Percentiles rank a stretch among this genome's conserved stretches.
Evolutionary conservation across 495 filamentous ascomycete species (phyloP).

Genomic region (Penicillium tannophilum): DNA sequence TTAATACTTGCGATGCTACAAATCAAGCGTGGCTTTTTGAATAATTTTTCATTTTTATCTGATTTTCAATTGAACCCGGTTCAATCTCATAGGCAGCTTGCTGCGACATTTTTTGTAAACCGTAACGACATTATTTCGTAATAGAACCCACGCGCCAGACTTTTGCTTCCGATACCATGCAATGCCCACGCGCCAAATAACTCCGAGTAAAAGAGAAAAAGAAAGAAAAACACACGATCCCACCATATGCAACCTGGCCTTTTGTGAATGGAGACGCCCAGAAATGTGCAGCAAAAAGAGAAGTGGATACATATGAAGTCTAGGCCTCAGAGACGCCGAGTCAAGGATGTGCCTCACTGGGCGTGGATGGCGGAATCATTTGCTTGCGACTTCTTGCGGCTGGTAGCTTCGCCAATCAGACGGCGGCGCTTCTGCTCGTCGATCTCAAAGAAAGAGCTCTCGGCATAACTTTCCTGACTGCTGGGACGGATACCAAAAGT

Average conservation of each 20-base stretch:
- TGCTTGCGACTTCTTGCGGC: constrained; percentile 42
- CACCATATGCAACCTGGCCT: constrained; percentile 19
- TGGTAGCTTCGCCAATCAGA: constrained; percentile 50
- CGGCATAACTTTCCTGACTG: constrained; percentile 28
- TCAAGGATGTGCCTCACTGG: neutral
- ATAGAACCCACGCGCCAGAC: constrained; percentile 15
- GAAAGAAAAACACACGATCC: constrained; percentile 10
- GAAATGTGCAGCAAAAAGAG: constrained; percentile 11
- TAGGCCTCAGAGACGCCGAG: neutral
- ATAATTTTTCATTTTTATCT: neutral
- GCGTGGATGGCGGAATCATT: neutral
- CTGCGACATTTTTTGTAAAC: constrained; percentile 9
- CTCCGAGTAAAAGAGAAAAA: constrained; percentile 20
- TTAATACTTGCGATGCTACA: neutral
- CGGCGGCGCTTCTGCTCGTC: constrained; percentile 52
- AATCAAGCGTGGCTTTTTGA: neutral
- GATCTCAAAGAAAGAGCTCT: constrained; percentile 47
- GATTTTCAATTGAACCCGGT: constrained; percentile 7
- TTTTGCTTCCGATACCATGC: constrained; percentile 20
- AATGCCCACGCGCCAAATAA: constrained; percentile 20
- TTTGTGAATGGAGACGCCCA: constrained; percentile 19
- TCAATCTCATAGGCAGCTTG: constrained; percentile 1
- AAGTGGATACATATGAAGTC: neutral
- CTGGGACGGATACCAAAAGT: constrained; percentile 33
- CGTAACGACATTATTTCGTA: constrained; percentile 23